Conservation (phyloP, 805 yeast genomes). For the Zygotorulaspora chibaensis region DNA sequence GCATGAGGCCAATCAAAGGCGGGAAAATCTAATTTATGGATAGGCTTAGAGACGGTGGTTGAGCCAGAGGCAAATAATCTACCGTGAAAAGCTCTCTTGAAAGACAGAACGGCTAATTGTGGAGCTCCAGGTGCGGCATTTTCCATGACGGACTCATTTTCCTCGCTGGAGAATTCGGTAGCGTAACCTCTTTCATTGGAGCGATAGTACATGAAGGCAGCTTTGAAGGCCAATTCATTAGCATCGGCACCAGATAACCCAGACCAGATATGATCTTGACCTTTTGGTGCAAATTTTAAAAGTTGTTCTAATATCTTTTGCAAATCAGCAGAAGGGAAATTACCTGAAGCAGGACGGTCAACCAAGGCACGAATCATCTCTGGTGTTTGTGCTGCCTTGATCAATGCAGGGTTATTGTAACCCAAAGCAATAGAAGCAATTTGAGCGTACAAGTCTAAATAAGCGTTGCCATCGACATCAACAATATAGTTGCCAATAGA, state of each 20-base stretch:
- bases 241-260: conserved; percentile 67
- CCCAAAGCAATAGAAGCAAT: conserved; percentile 69
- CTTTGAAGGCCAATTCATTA: conserved; percentile 66
- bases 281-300: conserved; percentile 62
- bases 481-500: conserved; percentile 61
- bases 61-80: conserved; percentile 89
- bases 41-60: conserved; percentile 88
- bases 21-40: conserved; percentile 90
- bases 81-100: conserved; percentile 90
- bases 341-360: conserved; percentile 65
- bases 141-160: conserved; percentile 68
- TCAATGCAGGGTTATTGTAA: conserved; percentile 62
- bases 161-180: conserved; percentile 61
- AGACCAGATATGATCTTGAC: conserved; percentile 57
- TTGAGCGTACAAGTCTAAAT: conserved; percentile 65
- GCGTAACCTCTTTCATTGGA: conserved; percentile 54
- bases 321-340: conserved; percentile 58
- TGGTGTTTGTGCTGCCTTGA: conserved; percentile 53
- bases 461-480: conserved; percentile 61
- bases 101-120: conserved; percentile 77
- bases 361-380: conserved; percentile 62
- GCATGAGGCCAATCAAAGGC: conserved; percentile 97
- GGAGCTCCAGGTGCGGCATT: conserved; percentile 88
- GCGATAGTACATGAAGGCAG: conserved; percentile 63
- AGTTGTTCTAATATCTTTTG: conserved; percentile 44